Conservation (phyloP, 768 basidiomycete genomes). For the Trametes maxima region DNA sequence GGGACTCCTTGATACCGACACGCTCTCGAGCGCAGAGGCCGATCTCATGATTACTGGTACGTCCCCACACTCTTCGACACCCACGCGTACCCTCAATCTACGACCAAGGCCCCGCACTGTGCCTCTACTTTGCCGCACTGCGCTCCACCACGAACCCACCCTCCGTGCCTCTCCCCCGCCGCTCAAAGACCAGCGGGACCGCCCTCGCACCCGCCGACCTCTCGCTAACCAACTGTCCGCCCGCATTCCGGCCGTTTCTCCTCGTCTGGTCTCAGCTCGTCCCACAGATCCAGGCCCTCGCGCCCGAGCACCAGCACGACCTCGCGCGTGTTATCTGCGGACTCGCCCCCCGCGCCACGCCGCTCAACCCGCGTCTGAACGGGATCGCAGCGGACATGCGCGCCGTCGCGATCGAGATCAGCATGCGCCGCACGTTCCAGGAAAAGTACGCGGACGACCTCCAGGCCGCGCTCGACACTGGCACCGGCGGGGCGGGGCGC, state of each 20-base stretch:
- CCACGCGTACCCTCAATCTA: neutral
- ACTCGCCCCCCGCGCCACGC: conserved; percentile 46
- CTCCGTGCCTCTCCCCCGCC: conserved; percentile 75
- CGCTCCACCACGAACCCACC: conserved; percentile 76
- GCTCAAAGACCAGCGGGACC: conserved; percentile 37
- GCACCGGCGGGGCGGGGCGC: conserved; percentile 29
- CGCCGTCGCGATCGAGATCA: conserved; percentile 85
- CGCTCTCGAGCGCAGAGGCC: conserved; percentile 75
- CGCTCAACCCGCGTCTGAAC: conserved; percentile 45
- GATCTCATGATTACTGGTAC: conserved; percentile 87
- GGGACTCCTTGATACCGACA: conserved; percentile 66
- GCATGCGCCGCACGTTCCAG: conserved; percentile 82
- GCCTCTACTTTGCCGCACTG: conserved; percentile 83
- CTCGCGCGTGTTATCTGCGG: conserved; percentile 80
- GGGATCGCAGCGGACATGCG: conserved; percentile 81
- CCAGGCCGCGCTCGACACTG: conserved; percentile 78
- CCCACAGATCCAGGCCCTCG: conserved; percentile 60
- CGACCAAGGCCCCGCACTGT: conserved; percentile 69
- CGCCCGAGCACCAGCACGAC: conserved; percentile 73
- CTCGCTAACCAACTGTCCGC: conserved; percentile 68
- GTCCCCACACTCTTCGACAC: conserved; percentile 16
- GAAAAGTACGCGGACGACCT: conserved; percentile 74
- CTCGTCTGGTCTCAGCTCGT: conserved; percentile 73
- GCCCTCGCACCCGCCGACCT: conserved; percentile 54
- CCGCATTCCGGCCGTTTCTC: conserved; percentile 67